Evolutionary conservation across 1,284 basidiomycete genomes (phyloP), one percentile per base, ranked within the genome.

Genomic region (Moesziomyces globuligerus): DNA sequence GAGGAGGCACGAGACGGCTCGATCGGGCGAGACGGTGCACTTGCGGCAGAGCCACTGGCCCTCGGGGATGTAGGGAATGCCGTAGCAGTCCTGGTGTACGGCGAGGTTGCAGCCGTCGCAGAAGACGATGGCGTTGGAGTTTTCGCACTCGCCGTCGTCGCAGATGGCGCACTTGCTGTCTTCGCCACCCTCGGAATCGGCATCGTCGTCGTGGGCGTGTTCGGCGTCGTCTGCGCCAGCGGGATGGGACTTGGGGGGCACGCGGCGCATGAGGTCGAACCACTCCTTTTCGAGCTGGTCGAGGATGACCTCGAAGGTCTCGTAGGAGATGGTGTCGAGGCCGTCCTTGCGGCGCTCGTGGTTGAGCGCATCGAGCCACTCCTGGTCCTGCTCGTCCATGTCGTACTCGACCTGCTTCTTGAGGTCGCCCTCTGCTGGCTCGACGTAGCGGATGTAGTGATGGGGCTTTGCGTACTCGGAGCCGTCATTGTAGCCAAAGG

Each of bases 351-450:
- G 90, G 25, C 96, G 86, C 58, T 97, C 93, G 7, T 83, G 78
- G 77, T 99, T 99, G 71, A 94, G 84, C 0, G 86, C 85, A 72
- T 96, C 91, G 7, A 99, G 87, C 96, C 96, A 99, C 82, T 93
- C 91, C 83, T 94, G 90, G 83, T 98, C 95, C 94, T 98, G 95
- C 81, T 98, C 96, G 80, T 98, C 96, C 94, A 98, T 98, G 82
- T 98, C 96, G 85, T 99, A 99, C 83, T 98, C 96, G 43, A 98
- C 95, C 80, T 95, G 93, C 43, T 89, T 88, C 10, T 91, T 90
- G 26, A 98, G 88, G 69, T 98, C 96, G 50, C 88, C 89, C 83
- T 99, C 95, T 71, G 95, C 86, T 0, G 95, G 95, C 79, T 97
- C 95, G 72, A 95, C 91, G 82, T 94, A 89, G 43, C 92, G 89